phyloP scores from a whole-genome alignment of 805 yeast species.

The Henningerozyma blattae region DNA sequence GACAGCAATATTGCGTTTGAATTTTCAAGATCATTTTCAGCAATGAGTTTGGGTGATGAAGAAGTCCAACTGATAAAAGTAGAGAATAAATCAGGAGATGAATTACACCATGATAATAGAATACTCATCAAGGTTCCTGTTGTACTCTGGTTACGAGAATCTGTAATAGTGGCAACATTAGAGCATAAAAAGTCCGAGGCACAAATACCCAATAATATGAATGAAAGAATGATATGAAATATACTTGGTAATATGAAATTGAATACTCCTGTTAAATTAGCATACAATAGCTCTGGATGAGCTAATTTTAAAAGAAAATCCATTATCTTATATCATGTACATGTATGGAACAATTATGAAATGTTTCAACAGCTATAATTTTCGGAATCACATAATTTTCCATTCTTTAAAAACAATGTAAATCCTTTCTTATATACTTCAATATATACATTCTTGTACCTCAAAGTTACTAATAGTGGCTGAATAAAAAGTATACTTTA shows the following conservation, averaged over 20 bases:
- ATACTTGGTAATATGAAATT: constrained; percentile 16
- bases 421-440: too few species aligned
- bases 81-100: constrained; percentile 27
- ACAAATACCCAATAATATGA: constrained; percentile 23
- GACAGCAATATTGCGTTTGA: constrained; percentile 20
- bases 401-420: too few species aligned
- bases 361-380: too few species aligned
- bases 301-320: constrained; percentile 5
- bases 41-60: constrained; percentile 3
- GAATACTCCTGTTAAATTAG: constrained; percentile 9
- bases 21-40: too few species aligned
- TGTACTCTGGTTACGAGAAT: constrained; percentile 5
- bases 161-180: constrained; percentile 23
- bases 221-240: constrained; percentile 16
- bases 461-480: too few species aligned
- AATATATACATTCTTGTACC: too few species aligned
- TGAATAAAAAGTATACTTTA: too few species aligned
- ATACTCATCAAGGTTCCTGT: constrained; percentile 21
- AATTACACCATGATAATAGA: constrained; percentile 26
- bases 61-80: constrained; percentile 26
- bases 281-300: constrained; percentile 19
- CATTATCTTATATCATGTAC: not conserved
- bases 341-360: too few species aligned
- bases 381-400: too few species aligned
- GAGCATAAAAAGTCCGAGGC: constrained; percentile 27